phyloP scores from a whole-genome alignment of 371 early-diverging fungal species.

The Batrachochytrium dendrobatidis region DNA sequence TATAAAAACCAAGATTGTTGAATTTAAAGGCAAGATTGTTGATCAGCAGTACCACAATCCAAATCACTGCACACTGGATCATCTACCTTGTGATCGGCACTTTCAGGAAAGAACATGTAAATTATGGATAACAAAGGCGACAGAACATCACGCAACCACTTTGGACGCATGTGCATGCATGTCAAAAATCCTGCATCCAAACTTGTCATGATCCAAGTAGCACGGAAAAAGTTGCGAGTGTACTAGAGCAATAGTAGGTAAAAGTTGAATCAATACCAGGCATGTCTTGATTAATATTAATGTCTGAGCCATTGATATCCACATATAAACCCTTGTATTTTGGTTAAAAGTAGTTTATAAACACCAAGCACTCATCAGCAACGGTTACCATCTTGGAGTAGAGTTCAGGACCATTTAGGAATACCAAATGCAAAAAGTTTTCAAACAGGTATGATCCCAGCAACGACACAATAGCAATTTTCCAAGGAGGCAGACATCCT shows the following conservation, averaged over 20 bases:
- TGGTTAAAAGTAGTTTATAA: background rate
- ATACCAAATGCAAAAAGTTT: slow-evolving; percentile 48
- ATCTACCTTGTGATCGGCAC: slow-evolving; percentile 74
- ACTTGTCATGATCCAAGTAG: slow-evolving; percentile 84
- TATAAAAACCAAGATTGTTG: background rate
- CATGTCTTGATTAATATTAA: background rate
- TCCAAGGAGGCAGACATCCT: slow-evolving; percentile 63
- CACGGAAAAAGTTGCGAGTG: slow-evolving; percentile 84
- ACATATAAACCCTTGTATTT: background rate
- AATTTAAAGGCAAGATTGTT: background rate
- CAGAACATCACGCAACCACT: slow-evolving; percentile 63
- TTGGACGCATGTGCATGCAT: slow-evolving; percentile 74
- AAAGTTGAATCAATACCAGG: too few relatives aligned
- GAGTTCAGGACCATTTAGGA: slow-evolving; percentile 42
- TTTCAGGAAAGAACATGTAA: slow-evolving; percentile 80
- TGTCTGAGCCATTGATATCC: background rate
- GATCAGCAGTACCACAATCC: background rate
- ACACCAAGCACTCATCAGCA: background rate
- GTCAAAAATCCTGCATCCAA: slow-evolving; percentile 94
- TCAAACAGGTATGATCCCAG: slow-evolving; percentile 54
- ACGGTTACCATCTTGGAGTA: slow-evolving; percentile 17
- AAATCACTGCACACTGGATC: background rate
- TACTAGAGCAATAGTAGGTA: too few relatives aligned
- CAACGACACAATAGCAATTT: slow-evolving; percentile 65
- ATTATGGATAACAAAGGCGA: slow-evolving; percentile 69